phyloP scores from a whole-genome alignment of 805 yeast genomes.

The Scheffersomyces coipomensis region DNA sequence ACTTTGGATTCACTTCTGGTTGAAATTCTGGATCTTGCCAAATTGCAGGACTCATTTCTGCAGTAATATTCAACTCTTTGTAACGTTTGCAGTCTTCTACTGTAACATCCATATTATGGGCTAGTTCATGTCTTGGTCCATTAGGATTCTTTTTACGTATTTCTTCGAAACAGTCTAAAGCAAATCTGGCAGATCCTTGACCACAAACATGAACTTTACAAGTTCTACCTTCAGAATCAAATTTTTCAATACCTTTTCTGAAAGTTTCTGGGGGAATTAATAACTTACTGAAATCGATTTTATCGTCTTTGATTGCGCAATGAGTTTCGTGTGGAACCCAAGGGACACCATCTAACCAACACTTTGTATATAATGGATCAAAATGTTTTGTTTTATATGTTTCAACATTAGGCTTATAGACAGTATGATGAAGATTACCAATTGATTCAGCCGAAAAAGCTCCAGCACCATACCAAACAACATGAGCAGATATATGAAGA shows the following conservation, averaged over 20 bases:
- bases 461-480: conserved; percentile 21
- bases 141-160: conserved; percentile 16
- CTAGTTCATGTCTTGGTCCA: conserved; percentile 21
- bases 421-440: conserved; percentile 18
- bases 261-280: conserved; percentile 22
- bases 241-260: conserved; percentile 17
- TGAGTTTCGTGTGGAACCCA: conserved; percentile 21
- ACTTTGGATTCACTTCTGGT: conserved; percentile 19
- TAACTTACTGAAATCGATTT: conserved; percentile 13
- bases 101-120: conserved; percentile 23
- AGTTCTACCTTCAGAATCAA: conserved; percentile 20
- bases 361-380: conserved; percentile 19
- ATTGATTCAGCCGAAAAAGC: conserved; percentile 19
- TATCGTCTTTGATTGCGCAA: conserved; percentile 16
- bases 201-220: conserved; percentile 22
- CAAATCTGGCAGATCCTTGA: conserved; percentile 19
- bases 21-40: conserved; percentile 23
- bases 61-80: conserved; percentile 17
- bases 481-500: conserved; percentile 20
- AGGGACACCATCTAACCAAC: conserved; percentile 25
- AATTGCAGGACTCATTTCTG: conserved; percentile 24
- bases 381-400: conserved; percentile 19
- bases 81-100: conserved; percentile 17
- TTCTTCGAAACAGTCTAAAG: conserved; percentile 21
- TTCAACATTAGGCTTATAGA: conserved; percentile 12